Evolutionary conservation across 805 yeast genomes (phyloP).

Genomic region (Saccharomycopsis fibuligera): DNA sequence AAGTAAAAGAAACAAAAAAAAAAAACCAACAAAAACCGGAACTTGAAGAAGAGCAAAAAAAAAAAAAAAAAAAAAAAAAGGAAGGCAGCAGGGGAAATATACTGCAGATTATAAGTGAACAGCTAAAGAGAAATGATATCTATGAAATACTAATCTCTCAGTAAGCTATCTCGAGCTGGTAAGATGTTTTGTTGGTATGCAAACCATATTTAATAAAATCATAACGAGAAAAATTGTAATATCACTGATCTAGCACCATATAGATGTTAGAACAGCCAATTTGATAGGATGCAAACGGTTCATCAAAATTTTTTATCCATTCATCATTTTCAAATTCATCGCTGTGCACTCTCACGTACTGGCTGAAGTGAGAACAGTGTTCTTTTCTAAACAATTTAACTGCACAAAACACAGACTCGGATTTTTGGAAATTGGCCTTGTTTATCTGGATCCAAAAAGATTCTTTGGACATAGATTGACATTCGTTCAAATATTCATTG

Average conservation of each 20-base stretch:
- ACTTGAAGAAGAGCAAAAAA: no score
- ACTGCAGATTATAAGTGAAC: no score
- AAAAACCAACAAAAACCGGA: background rate
- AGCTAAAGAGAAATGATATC: no score
- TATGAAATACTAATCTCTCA: no score
- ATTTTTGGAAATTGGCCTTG: background rate
- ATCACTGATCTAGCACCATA: background rate
- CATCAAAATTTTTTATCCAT: background rate
- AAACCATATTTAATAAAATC: no score
- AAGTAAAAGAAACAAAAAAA: background rate
- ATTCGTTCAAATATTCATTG: background rate
- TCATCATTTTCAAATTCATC: background rate
- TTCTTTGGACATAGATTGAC: background rate
- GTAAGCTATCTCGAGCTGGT: no score
- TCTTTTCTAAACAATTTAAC: conserved; percentile 1
- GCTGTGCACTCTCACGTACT: conserved; percentile 1
- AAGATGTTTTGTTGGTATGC: no score
- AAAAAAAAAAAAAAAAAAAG: no score
- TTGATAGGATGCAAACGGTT: background rate
- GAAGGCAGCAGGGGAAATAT: background rate
- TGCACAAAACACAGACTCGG: conserved; percentile 3
- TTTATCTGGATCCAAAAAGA: background rate
- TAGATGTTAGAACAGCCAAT: conserved; percentile 8
- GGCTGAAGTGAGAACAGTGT: background rate
- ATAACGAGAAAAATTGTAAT: background rate